Evolutionary conservation across 2,329 filamentous ascomycete genomes (phyloP).

Genomic region (Pseudopyricularia javanii): DNA sequence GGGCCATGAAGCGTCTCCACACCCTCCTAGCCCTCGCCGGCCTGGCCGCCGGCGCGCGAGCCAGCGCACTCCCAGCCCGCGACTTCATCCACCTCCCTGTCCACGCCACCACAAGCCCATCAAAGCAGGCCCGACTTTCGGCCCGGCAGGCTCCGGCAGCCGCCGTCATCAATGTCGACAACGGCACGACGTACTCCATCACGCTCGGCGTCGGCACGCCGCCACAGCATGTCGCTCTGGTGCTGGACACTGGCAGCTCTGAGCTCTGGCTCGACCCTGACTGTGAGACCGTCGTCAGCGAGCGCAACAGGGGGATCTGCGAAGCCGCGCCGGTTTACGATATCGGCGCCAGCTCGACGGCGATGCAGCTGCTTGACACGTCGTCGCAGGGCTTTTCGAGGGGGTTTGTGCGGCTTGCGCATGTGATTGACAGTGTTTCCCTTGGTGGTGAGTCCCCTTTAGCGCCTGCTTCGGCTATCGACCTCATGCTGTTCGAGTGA

Average conservation of each 20-base stretch:
- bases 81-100: neutral
- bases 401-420: slow-evolving; percentile 26
- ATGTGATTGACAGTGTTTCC: slow-evolving; percentile 26
- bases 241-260: slow-evolving; percentile 41
- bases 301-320: slow-evolving; percentile 26
- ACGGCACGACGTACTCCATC: slow-evolving; percentile 1
- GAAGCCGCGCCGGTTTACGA: slow-evolving; percentile 21
- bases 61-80: neutral
- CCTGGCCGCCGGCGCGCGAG: neutral
- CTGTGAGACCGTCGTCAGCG: slow-evolving; percentile 23
- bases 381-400: slow-evolving; percentile 30
- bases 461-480: neutral
- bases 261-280: slow-evolving; percentile 48
- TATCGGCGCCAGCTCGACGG: slow-evolving; percentile 20
- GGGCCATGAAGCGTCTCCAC: neutral
- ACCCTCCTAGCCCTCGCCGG: neutral
- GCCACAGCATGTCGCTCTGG: slow-evolving; percentile 31
- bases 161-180: neutral
- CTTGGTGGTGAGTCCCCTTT: slow-evolving; percentile 7
- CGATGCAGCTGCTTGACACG: slow-evolving; percentile 11
- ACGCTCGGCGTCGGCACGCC: slow-evolving; percentile 30
- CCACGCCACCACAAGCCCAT: neutral
- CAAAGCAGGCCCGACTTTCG: neutral
- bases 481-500: too few relatives aligned
- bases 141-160: neutral